Evolutionary conservation across 176 grass and related monocot species (phyloP), one percentile per base, ranked within the genome.

Genomic region (Carex parvula): DNA sequence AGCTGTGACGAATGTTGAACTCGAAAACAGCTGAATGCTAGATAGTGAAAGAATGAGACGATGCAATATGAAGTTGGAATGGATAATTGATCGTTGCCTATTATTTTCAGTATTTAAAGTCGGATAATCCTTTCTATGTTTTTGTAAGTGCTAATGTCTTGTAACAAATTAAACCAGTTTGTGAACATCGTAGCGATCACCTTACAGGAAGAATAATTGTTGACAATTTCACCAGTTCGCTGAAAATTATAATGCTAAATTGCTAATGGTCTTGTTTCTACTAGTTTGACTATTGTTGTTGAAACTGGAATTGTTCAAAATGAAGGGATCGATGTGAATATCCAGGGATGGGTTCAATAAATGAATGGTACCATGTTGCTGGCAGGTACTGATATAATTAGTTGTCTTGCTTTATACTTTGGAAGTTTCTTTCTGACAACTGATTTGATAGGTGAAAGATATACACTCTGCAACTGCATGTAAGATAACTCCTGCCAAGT

Each of bases 401-500:
- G 65, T 69, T 76, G 10, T 55, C 4, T 55, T 56, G 12, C 22
- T 30, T 56, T 56, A 17, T 37, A 41, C 48, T 83, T 32, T 46
- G 84, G 35, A 37, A 52, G 21, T 77, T 56, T 57, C 9, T 16
- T 55, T 77, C 24, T 77, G 46, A 77, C 10, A 50, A 66, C 10
- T 92, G 60, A 9, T 90, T 86, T 74, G 17, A 79, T 83, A 99
- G 96, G 88, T 95, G 15, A 95, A 89, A 44, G 93, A 94, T 72
- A 92, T 95, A 39, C 90, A 32, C 84, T 87, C 56, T 2, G 93
- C 96, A 8, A 89, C 89, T 13, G 84, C 89, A 6, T 99, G 96
- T 85, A 99, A 99, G 81, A 88, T 99, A 80, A 93, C 87, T 44
- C 96, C 96, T 0, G 86, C 96, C 8, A 95, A 95, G 64, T 99